Base-by-base conservation (phyloP, 768 basidiomycete species). In the Xerocomus spinulosus region DNA sequence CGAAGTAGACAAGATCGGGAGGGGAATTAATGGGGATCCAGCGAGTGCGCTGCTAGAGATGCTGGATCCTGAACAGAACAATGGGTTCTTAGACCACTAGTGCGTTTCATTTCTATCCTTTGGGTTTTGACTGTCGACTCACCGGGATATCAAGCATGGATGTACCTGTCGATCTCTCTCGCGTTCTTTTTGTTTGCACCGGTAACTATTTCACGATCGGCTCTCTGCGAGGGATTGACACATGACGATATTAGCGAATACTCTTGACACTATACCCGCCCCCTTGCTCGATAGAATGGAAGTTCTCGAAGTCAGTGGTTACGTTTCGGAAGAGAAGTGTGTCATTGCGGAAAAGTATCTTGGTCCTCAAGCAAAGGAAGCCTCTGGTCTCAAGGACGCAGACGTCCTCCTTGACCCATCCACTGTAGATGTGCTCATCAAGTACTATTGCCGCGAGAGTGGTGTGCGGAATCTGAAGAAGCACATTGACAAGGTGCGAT, bases 381-480 rank as follows among this genome's bases (percentile, higher is more conserved):
- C 90, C 3, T 84, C 86, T 20, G 95, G 95, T 10, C 74, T 99
- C 23, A 85, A 85, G 62, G 76, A 80, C 15, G 90, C 87, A 2
- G 87, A 96, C 62, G 88, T 99, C 4, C 67, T 77, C 44, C 71
- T 99, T 14, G 84, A 90, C 17, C 75, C 80, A 6, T 74, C 79
- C 9, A 81, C 93, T 0, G 83, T 98, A 37, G 91, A 94, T 56
- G 71, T 81, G 10, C 76, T 99, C 44, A 98, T 99, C 71, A 88
- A 94, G 64, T 97, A 93, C 67, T 98, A 98, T 68, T 94, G 92
- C 64, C 79, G 96, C 20, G 96, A 99, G 72, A 95, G 92, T 57
- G 96, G 96, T 36, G 96, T 99, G 25, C 76, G 96, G 41, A 92
- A 93, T 62, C 62, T 99, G 64, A 98, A 98, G 82, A 98, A 99